phyloP scores from a whole-genome alignment of 139 green algal genomes.

The Pedinophyceae sp. region DNA sequence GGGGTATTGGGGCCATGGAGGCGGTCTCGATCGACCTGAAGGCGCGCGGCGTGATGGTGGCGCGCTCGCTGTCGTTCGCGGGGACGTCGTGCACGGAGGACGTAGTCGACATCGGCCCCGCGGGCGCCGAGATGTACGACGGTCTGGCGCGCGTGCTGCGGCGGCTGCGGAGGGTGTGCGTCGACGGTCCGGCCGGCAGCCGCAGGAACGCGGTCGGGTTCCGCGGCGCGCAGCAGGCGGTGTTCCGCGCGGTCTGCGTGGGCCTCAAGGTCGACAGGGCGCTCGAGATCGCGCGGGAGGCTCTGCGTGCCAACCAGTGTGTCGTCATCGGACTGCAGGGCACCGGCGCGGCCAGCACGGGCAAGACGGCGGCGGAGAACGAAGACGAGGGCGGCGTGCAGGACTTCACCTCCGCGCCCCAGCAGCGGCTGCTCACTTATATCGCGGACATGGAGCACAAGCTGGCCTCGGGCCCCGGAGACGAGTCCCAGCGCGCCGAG shows the following conservation, averaged over 20 bases:
- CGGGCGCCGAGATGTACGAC: constrained; percentile 13
- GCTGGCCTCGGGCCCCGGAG: no score
- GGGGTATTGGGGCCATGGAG: constrained; percentile 4
- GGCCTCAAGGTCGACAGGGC: constrained; percentile 57
- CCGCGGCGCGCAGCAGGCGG: constrained; percentile 58
- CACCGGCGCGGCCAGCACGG: constrained; percentile 1
- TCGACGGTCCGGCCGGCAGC: no score
- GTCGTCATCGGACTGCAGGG: constrained; percentile 59
- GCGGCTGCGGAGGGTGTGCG: no score
- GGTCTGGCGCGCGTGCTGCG: constrained; percentile 11
- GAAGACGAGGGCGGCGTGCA: constrained; percentile 20
- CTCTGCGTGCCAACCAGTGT: constrained; percentile 28
- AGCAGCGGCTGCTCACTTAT: no score
- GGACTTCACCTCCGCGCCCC: no score
- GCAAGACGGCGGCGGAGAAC: constrained; percentile 1
- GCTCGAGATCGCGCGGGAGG: constrained; percentile 37
- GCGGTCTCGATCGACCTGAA: constrained; percentile 5
- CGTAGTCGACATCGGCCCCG: neutral
- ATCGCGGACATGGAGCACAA: no score
- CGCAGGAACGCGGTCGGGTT: neutral
- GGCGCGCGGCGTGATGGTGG: neutral
- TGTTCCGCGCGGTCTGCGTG: constrained; percentile 83
- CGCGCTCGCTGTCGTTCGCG: constrained; percentile 4
- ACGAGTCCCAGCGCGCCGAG: no score
- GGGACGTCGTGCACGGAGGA: neutral